A percentile compares a stretch with the other conserved stretches of the same genome.
These are phyloP conservation scores for Yamadazyma epiphylla DNA, from an alignment of 1,139 yeast genomes.

Conservation along the genomic window DNA sequence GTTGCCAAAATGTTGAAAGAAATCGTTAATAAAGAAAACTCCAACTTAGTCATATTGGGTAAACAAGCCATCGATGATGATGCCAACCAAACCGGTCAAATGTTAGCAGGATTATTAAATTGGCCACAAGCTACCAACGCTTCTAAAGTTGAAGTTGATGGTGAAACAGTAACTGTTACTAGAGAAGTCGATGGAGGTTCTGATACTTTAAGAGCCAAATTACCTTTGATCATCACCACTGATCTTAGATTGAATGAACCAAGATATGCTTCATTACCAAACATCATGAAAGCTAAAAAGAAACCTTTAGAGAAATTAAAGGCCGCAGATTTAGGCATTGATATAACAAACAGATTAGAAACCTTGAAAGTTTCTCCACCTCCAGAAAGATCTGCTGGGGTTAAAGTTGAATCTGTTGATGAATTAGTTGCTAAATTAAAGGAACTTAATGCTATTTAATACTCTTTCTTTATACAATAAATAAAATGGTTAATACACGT, in stretches of 20 bases:
- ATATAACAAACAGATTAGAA: constrained; percentile 60
- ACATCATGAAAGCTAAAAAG: constrained; percentile 97
- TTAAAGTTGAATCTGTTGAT: constrained; percentile 75
- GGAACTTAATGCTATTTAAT: constrained; percentile 55
- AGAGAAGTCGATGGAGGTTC: constrained; percentile 96
- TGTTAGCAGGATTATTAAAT: constrained; percentile 86
- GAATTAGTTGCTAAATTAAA: constrained; percentile 77
- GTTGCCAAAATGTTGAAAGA: constrained; percentile 82
- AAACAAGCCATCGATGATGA: constrained; percentile 97
- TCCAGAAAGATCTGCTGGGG: constrained; percentile 74
- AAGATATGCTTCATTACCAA: constrained; percentile 88
- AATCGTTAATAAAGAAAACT: constrained; percentile 64
- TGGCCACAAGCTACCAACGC: constrained; percentile 99
- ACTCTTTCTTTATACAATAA: not conserved
- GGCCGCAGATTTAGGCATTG: constrained; percentile 69
- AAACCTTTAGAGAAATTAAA: constrained; percentile 77
- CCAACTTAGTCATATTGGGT: constrained; percentile 83
- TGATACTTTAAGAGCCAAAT: constrained; percentile 70
- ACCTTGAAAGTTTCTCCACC: constrained; percentile 81
- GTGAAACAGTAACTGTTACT: constrained; percentile 66
- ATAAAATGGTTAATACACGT: too few relatives aligned
- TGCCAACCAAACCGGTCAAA: constrained; percentile 94
- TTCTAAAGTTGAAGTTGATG: constrained; percentile 70
- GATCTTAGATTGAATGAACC: constrained; percentile 94
- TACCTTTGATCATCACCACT: constrained; percentile 86